These are phyloP conservation scores for Lasiodiplodia citricola DNA, from an alignment of 2,329 filamentous ascomycete species.

Conservation along the genomic window DNA sequence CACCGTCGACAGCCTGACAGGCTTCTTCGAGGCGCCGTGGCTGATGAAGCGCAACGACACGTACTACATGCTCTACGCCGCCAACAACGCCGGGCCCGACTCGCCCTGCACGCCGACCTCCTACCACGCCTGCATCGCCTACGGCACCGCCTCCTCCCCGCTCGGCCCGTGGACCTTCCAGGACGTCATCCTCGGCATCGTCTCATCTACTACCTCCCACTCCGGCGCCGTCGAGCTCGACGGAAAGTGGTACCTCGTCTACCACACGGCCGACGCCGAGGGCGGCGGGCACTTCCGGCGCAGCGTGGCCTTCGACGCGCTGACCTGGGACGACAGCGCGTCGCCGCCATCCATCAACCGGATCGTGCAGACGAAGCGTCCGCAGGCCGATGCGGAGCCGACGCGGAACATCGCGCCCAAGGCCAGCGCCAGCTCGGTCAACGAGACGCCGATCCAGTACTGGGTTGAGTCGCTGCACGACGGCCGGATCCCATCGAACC, in stretches of 20 bases:
- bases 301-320: slow-evolving; percentile 43
- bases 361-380: slow-evolving; percentile 39
- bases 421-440: slow-evolving; percentile 32
- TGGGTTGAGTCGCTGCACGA: slow-evolving; percentile 46
- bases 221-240: slow-evolving; percentile 41
- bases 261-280: slow-evolving; percentile 45
- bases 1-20: slow-evolving; percentile 36
- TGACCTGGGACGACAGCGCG: slow-evolving; percentile 42
- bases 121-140: slow-evolving; percentile 48
- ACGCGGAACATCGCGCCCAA: slow-evolving; percentile 43
- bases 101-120: slow-evolving; percentile 48
- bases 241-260: slow-evolving; percentile 41
- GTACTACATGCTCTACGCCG: slow-evolving; percentile 50
- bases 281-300: slow-evolving; percentile 46
- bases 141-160: slow-evolving; percentile 42
- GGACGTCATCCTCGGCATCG: slow-evolving; percentile 42
- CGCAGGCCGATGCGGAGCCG: slow-evolving; percentile 31
- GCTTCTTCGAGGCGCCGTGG: slow-evolving; percentile 50
- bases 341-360: slow-evolving; percentile 34
- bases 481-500: slow-evolving; percentile 37
- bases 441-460: slow-evolving; percentile 45
- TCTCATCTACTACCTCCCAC: slow-evolving; percentile 47
- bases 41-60: slow-evolving; percentile 43
- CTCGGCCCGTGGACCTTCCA: slow-evolving; percentile 47
- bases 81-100: slow-evolving; percentile 44